Evolutionary conservation across 352 stramenopile species (phyloP), one percentile per base, ranked within the genome.

Genomic region (Globisporangium uncinulatum): DNA sequence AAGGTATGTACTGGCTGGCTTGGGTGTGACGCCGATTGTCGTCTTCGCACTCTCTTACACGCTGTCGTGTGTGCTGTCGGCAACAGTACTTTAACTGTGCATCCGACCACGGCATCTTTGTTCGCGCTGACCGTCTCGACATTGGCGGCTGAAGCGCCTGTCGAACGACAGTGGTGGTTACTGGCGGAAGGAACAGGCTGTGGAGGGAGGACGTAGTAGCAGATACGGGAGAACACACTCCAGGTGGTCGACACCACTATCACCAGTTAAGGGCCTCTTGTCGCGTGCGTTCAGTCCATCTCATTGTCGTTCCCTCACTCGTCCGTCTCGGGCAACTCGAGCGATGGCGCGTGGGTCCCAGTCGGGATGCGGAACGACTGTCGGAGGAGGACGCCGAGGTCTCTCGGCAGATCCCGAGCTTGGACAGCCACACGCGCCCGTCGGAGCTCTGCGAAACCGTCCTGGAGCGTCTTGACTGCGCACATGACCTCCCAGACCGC

Each of bases 11-110:
- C 21, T 41, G 9, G 15, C 34, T 44, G 39, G 1, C 3, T 52
- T 44, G 47, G 11, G 1, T 52, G 15, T 2, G 3, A 19, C 17
- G 34, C 5, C 19, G 39, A 51, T 1, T 15, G 34, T 15, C n/a
- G 6, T 39, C 10, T 39, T 39, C 9, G 15, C 43, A 15, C 19
- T 32, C 44, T 50, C n/a, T 14, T 20, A 8, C 51, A 6, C 48
- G 21, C 41, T 55, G 1, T 46, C 20, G 36, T 31, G 13, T 34
- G 39, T 69, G 24, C 6, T 29, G 42, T 20, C 17, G 17, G 21
- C n/a, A 15, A 20, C 43, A 74, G 43, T 92, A 92, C 56, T 92
- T 92, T 50, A 73, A 45, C 32, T 90, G 79, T 44, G 48, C 73
- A 7, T 51, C 60, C 11, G 61, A 77, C 48, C 76, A 87, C 50